A percentile compares a stretch with the other conserved stretches of the same genome.
These are phyloP conservation scores for Euryodendron excelsum DNA, from an alignment of 148 eudicot genomes.

Conservation along the genomic window DNA sequence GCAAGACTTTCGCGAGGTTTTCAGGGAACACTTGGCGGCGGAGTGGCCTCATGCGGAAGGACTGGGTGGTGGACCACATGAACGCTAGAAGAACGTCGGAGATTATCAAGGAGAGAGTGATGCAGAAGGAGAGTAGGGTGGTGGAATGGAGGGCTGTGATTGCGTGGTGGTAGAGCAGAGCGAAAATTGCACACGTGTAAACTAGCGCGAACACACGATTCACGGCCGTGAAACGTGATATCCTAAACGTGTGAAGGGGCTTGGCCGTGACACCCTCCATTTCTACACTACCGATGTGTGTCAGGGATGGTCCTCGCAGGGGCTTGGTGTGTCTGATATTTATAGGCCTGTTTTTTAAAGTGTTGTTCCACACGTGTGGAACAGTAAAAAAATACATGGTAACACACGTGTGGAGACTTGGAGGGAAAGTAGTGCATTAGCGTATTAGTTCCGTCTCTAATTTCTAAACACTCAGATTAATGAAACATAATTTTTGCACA, in stretches of 20 bases:
- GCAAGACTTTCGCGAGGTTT: conserved; percentile 30
- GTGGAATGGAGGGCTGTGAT: conserved; percentile 27
- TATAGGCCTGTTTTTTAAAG: too few species aligned
- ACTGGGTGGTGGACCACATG: conserved; percentile 54
- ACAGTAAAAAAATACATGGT: too few species aligned
- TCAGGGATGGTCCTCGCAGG: too few species aligned
- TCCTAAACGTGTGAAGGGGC: conserved; percentile 36
- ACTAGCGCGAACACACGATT: conserved; percentile 57
- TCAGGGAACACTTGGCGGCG: conserved; percentile 41
- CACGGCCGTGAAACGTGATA: conserved; percentile 30
- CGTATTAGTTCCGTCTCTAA: too few species aligned
- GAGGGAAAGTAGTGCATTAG: too few species aligned
- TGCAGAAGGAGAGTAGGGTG: conserved; percentile 13
- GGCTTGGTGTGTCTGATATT: too few species aligned
- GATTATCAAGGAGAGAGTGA: conserved; percentile 34
- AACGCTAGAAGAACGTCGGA: conserved; percentile 55
- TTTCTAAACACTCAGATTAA: too few species aligned
- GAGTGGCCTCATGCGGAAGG: conserved; percentile 55
- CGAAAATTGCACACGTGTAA: conserved; percentile 45
- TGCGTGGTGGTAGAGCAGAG: conserved; percentile 51
- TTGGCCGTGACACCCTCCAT: conserved; percentile 14
- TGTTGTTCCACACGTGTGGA: too few species aligned
- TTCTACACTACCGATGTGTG: background rate
- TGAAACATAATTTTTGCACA: too few species aligned
- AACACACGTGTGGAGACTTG: too few species aligned